phyloP scores from a whole-genome alignment of 495 filamentous ascomycete species.

The Hypoxylon subgilvum region DNA sequence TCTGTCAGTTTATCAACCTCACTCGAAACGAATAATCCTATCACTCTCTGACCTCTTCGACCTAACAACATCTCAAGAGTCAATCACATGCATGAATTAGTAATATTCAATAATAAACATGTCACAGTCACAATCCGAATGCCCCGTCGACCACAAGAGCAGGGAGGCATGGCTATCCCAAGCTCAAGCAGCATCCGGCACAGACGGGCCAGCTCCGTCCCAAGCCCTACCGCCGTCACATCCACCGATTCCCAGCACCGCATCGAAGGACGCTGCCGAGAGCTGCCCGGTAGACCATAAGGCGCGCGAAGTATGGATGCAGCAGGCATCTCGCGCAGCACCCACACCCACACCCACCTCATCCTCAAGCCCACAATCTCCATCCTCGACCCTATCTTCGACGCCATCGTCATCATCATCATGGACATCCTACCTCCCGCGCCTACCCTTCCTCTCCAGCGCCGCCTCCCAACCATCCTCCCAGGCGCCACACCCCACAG shows the following conservation, averaged over 20 bases:
- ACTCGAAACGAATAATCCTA: neutral
- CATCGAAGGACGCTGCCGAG: conserved; percentile 35
- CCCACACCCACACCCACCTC: conserved; percentile 15
- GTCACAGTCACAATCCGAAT: conserved; percentile 49
- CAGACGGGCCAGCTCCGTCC: conserved; percentile 10
- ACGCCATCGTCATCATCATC: conserved; percentile 29
- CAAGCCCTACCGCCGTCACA: conserved; percentile 38
- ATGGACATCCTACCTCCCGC: conserved; percentile 50
- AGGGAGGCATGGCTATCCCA: conserved; percentile 78
- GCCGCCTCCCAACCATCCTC: conserved; percentile 35
- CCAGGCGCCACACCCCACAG: conserved; percentile 39
- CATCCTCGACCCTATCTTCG: neutral
- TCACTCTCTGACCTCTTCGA: neutral
- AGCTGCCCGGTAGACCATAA: conserved; percentile 87
- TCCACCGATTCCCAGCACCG: conserved; percentile 27
- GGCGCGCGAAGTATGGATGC: conserved; percentile 82
- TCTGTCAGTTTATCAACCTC: conserved; percentile 1
- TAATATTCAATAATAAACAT: conserved; percentile 8
- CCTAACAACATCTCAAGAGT: no score
- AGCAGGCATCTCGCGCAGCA: conserved; percentile 46
- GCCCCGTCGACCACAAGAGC: conserved; percentile 88
- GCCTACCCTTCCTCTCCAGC: conserved; percentile 31
- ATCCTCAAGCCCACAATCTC: conserved; percentile 1
- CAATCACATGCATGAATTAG: no score
- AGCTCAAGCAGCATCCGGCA: conserved; percentile 40